Evolutionary conservation across 768 basidiomycete species (phyloP), one percentile per base, ranked within the genome.

Genomic region (Russula brevipes): DNA sequence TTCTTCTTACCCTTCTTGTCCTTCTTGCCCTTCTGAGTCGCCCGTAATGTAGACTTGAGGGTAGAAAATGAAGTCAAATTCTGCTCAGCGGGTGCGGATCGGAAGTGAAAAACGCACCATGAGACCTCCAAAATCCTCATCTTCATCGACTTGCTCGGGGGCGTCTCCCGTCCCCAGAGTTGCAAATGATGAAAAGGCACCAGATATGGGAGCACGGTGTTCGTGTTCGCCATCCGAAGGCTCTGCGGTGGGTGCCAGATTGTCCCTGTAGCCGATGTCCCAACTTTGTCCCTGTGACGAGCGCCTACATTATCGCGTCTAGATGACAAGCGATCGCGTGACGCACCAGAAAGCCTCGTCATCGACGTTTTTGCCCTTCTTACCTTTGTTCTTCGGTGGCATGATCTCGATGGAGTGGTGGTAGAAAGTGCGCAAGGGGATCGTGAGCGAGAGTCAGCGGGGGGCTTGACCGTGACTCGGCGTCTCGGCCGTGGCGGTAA

Each of bases 291-390:
- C 86, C 86, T 88, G 69, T 5, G 51, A 50, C 41, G 47, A 46
- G 56, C 49, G 36, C 24, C 35, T 42, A 60, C 57, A 54, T 57
- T 68, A 77, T 64, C 65, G 30, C 5, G 50, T 14, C 14, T 7
- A 46, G 47, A 47, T 45, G 53, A 45, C 36, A 35, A 30, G 44
- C 33, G 47, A 55, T 54, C 50, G 52, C 42, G 17, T 39, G 14
- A 63, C 78, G 39, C 54, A 91, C 93, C 93, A 96, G 76, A 82
- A 89, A 44, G 83, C 86, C 69, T 92, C 91, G 66, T 95, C 92
- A 68, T 88, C 85, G 49, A 78, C 79, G 69, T 85, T 88, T 78
- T 94, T 94, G 36, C 81, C 85, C 71, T 94, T 95, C 79, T 95
- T 96, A 67, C 88, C 93, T 72, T 92, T 92, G 72, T 79, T 82